A percentile compares a stretch with the other conserved stretches of the same genome.
Conservation (phyloP, 2,329 filamentous ascomycete genomes). For the Aspergillus persii region DNA sequence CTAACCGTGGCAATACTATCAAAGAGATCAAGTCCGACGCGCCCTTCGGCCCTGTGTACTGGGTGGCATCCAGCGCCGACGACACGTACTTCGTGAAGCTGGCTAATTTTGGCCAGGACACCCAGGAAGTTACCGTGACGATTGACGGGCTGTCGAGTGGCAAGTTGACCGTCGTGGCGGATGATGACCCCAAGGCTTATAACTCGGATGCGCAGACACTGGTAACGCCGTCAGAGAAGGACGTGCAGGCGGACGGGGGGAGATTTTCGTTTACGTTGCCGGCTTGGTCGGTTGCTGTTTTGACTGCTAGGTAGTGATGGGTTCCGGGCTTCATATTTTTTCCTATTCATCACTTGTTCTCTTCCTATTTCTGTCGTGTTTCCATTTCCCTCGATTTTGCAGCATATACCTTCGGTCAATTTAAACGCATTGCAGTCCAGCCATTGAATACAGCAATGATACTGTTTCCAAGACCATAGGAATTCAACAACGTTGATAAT, state of each 20-base stretch:
- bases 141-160: constrained; percentile 15
- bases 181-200: constrained; percentile 16
- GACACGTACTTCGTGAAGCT: constrained; percentile 22
- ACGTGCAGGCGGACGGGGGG: constrained; percentile 11
- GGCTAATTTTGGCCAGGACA: constrained; percentile 22
- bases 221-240: constrained; percentile 10
- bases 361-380: no score
- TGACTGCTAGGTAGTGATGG: constrained; percentile 8
- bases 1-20: constrained; percentile 23
- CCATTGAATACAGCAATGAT: no score
- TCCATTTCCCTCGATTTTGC: no score
- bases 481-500: no score
- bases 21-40: constrained; percentile 20
- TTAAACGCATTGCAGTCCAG: no score
- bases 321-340: no score
- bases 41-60: constrained; percentile 27
- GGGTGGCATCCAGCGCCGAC: constrained; percentile 24
- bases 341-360: no score
- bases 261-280: constrained; percentile 19
- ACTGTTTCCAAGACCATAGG: no score
- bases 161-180: constrained; percentile 18
- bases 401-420: no score
- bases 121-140: constrained; percentile 20
- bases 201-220: constrained; percentile 14
- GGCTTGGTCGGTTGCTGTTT: constrained; percentile 21